These are phyloP conservation scores for Epichloe sibirici DNA, from an alignment of 2,329 filamentous ascomycete genomes.

Conservation along the genomic window DNA sequence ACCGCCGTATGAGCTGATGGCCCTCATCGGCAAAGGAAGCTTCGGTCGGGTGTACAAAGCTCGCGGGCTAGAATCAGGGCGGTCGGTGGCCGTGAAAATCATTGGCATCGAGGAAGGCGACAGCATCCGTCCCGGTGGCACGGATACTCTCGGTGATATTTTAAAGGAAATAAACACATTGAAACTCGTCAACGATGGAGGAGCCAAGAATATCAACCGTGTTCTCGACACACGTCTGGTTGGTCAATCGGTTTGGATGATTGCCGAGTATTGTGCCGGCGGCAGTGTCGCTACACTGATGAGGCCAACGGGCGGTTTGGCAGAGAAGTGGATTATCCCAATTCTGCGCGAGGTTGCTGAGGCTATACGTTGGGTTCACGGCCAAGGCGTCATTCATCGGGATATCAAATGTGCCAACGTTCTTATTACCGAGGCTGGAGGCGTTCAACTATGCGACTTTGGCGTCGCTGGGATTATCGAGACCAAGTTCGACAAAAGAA, in stretches of 20 bases:
- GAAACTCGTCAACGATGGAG: constrained; percentile 59
- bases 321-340: constrained; percentile 58
- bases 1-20: constrained; percentile 53
- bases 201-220: constrained; percentile 68
- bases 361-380: constrained; percentile 55
- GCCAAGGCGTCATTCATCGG: constrained; percentile 56
- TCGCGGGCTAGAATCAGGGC: constrained; percentile 26
- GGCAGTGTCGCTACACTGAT: constrained; percentile 67
- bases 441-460: constrained; percentile 75
- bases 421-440: constrained; percentile 62
- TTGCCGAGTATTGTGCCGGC: constrained; percentile 76
- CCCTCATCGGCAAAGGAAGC: constrained; percentile 60
- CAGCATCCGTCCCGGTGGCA: constrained; percentile 48
- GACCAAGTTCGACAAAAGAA: constrained; percentile 61
- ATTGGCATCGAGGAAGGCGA: constrained; percentile 75
- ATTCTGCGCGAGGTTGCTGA: constrained; percentile 55
- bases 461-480: constrained; percentile 71
- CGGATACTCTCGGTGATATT: constrained; percentile 57
- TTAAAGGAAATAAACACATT: constrained; percentile 58
- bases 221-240: constrained; percentile 70
- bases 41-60: constrained; percentile 65
- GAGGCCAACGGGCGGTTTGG: constrained; percentile 54
- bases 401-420: constrained; percentile 72
- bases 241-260: constrained; percentile 74
- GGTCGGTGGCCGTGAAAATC: constrained; percentile 66